Percentiles rank a stretch among this genome's conserved stretches.
These are phyloP conservation scores for Aspergillus brasiliensis DNA, from an alignment of 2,329 filamentous ascomycete genomes.

Conservation along the genomic window DNA sequence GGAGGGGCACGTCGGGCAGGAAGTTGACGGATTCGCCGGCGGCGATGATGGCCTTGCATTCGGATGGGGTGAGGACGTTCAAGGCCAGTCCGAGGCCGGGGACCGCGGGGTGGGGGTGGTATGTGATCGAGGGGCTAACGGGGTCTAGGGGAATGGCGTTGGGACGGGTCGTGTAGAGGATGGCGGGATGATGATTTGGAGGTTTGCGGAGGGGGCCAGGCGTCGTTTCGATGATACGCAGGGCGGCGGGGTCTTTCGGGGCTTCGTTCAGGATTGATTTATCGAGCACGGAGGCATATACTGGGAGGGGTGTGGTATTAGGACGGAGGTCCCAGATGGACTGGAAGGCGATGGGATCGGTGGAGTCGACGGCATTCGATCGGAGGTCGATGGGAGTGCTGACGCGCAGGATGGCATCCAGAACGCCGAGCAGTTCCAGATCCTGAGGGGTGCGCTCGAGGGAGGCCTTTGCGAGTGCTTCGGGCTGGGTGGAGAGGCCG, in stretches of 20 bases:
- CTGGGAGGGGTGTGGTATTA: constrained; percentile 45
- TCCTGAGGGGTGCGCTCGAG: constrained; percentile 43
- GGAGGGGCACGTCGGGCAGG: constrained; percentile 67
- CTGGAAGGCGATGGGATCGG: constrained; percentile 59
- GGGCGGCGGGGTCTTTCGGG: constrained; percentile 30
- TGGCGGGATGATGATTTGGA: constrained; percentile 67
- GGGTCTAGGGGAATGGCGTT: constrained; percentile 58
- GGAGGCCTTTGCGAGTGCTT: constrained; percentile 36
- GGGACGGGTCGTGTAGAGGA: constrained; percentile 63
- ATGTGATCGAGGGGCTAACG: constrained; percentile 51
- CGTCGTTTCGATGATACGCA: constrained; percentile 65
- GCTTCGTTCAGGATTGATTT: constrained; percentile 53
- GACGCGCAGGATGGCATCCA: constrained; percentile 66
- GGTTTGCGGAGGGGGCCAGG: constrained; percentile 64
- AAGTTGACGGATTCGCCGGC: constrained; percentile 68
- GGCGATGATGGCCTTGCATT: constrained; percentile 68
- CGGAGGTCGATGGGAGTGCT: constrained; percentile 61
- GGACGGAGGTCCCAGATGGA: constrained; percentile 62
- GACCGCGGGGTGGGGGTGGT: constrained; percentile 63
- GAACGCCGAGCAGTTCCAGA: constrained; percentile 59
- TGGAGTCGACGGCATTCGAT: constrained; percentile 33
- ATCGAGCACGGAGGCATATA: constrained; percentile 63
- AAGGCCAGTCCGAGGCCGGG: constrained; percentile 63
- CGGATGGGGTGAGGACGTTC: constrained; percentile 61
- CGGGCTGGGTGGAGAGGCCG: constrained; percentile 61